Evolutionary conservation across 805 yeast genomes (phyloP), one percentile per base, ranked within the genome.

Genomic region (Torulaspora quercuum): DNA sequence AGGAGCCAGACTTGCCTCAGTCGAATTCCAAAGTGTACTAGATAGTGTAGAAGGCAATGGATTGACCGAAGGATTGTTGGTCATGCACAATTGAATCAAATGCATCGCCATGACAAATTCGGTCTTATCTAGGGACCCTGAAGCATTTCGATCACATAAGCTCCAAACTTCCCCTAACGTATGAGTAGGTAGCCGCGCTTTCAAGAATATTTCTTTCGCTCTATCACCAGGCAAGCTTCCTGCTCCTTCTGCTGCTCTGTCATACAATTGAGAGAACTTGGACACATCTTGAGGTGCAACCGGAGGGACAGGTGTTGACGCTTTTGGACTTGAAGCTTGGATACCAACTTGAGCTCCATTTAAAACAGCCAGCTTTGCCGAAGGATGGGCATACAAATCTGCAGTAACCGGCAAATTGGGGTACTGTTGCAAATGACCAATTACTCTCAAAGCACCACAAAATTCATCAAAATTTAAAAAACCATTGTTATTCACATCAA

Each of bases 81-180:
- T 66, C 48, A 87, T 80, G 7, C 53, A 40, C 18, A 59, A 39
- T 61, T 90, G 97, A 46, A 92, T 86, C 56, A 92, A 71, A 62
- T 85, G 95, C 98, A 92, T 90, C 6, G 97, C 97, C 52, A 90
- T 75, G 29, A 86, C 76, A 52, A 92, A 92, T 57, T 86, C 89
- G 10, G 79, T 72, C 54, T 79, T 75, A 39, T 75, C 70, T 50
- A 92, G 74, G 38, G 75, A 69, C 4, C 98, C 98, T 1, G 74
- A 63, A 49, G 79, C 79, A 36, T 74, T 73, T 43, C 78, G 76
- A 58, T 92, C 98, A 28, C 84, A 92, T 39, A 90, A 68, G 36
- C 74, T 74, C 98, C 98, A 92, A 41, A 92, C 80, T 56, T 80
- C 82, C 39, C 94, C 95, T 44, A 92, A 68, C 2, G 78, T 72